These are phyloP conservation scores for Tarenaya hassleriana DNA, from an alignment of 345 rosid genomes.

Conservation along the genomic window DNA sequence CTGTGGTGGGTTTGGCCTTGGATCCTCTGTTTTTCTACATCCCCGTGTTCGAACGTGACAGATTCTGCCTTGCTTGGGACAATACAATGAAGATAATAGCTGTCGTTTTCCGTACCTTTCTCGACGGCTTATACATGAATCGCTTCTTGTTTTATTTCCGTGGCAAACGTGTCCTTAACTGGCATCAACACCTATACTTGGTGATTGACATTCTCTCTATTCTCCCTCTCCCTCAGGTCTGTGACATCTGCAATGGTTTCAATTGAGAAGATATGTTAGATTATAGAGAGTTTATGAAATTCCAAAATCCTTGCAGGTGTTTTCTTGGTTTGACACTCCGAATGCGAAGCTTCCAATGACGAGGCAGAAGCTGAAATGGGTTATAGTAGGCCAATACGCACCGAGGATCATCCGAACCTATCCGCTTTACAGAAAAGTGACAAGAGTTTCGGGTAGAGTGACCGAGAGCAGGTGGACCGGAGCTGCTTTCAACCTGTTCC, in stretches of 20 bases:
- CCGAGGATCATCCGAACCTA: constrained; percentile 29
- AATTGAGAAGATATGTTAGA: background rate
- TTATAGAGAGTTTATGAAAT: too few species aligned
- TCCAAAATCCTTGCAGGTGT: constrained; percentile 16
- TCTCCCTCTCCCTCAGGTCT: constrained; percentile 37
- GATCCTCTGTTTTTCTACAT: constrained; percentile 36
- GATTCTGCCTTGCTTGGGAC: constrained; percentile 26
- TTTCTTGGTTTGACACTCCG: constrained; percentile 30
- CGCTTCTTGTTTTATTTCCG: constrained; percentile 28
- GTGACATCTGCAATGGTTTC: too few species aligned
- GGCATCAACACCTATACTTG: too few species aligned
- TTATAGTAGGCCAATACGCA: constrained; percentile 27
- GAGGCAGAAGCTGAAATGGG: constrained; percentile 33
- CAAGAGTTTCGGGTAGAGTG: constrained; percentile 32
- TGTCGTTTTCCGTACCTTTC: constrained; percentile 31
- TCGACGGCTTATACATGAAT: constrained; percentile 29
- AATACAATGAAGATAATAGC: constrained; percentile 19
- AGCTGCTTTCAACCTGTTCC: constrained; percentile 32
- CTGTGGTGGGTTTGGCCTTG: constrained; percentile 30
- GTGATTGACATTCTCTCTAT: constrained; percentile 32
- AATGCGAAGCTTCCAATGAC: constrained; percentile 15
- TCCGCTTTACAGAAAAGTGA: constrained; percentile 31
- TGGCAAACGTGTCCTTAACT: too few species aligned
- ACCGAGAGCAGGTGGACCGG: constrained; percentile 39
- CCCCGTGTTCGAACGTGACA: constrained; percentile 17